Conservation (phyloP, 805 yeast genomes). For the Sugiyamaella americana region DNA sequence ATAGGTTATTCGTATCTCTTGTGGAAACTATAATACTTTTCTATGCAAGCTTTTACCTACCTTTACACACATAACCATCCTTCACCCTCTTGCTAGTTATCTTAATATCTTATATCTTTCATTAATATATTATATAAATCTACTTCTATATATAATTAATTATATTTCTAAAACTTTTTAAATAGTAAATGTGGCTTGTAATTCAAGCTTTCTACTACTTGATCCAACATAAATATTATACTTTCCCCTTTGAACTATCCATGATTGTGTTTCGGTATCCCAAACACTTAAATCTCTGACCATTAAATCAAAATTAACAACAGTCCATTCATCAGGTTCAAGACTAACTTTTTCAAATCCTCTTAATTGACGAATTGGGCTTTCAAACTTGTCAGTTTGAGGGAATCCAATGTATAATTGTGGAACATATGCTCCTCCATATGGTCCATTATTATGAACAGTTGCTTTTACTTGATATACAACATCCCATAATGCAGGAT, state of each 20-base stretch:
- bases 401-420: conserved; percentile 48
- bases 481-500: conserved; percentile 53
- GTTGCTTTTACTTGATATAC: conserved; percentile 41
- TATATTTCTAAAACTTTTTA: too few species aligned
- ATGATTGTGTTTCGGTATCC: conserved; percentile 50
- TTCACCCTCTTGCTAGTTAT: too few species aligned
- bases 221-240: conserved; percentile 48
- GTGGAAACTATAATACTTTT: too few species aligned
- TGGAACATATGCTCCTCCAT: conserved; percentile 43
- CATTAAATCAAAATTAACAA: conserved; percentile 39
- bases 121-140: too few species aligned
- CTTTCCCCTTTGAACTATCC: conserved; percentile 52
- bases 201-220: conserved; percentile 17
- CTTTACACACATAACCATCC: too few species aligned
- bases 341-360: conserved; percentile 53
- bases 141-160: too few species aligned
- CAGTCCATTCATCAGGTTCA: conserved; percentile 36
- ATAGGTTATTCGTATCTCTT: too few species aligned
- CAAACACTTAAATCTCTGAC: conserved; percentile 52
- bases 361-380: conserved; percentile 48
- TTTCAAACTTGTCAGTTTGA: conserved; percentile 36
- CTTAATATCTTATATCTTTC: too few species aligned
- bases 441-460: conserved; percentile 44
- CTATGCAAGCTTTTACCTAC: too few species aligned
- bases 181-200: conserved; percentile 11